A percentile compares a stretch with the other conserved stretches of the same genome.
These are phyloP conservation scores for Isatis tinctoria DNA, from an alignment of 345 rosid species.

Conservation along the genomic window DNA sequence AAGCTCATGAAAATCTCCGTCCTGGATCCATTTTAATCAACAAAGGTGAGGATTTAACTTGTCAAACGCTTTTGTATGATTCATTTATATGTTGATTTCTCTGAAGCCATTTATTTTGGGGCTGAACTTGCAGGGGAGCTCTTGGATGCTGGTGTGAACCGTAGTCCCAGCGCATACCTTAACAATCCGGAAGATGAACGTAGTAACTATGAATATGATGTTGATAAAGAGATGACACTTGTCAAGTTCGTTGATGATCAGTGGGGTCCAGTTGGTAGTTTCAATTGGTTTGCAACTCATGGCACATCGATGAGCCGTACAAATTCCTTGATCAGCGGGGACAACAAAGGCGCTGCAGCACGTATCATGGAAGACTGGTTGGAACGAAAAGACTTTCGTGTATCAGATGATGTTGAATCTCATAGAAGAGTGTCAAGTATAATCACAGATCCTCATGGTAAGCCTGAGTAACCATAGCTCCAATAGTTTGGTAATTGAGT, in stretches of 20 bases:
- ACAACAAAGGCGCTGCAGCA: constrained; percentile 93
- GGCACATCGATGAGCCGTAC: constrained; percentile 96
- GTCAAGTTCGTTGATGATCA: constrained; percentile 74
- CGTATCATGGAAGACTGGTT: constrained; percentile 95
- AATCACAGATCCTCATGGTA: no score
- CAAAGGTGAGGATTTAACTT: constrained; percentile 45
- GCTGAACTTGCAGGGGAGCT: constrained; percentile 55
- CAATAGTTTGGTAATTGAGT: no score
- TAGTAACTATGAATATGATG: constrained; percentile 57
- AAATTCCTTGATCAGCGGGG: constrained; percentile 85
- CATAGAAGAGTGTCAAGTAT: no score
- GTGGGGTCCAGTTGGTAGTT: constrained; percentile 88
- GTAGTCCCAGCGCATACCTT: constrained; percentile 91
- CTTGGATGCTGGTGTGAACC: constrained; percentile 75
- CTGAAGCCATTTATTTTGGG: not conserved
- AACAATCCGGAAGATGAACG: constrained; percentile 69
- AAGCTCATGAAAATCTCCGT: constrained; percentile 81
- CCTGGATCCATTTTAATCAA: constrained; percentile 70
- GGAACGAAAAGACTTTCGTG: constrained; percentile 14
- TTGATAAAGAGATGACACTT: constrained; percentile 86
- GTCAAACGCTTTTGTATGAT: no score
- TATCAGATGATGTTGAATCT: no score
- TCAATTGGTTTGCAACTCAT: constrained; percentile 95
- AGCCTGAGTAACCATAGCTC: no score
- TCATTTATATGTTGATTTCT: no score